These are phyloP conservation scores for Paraphoma chrysanthemicola DNA, from an alignment of 2,329 filamentous ascomycete species.

Conservation along the genomic window DNA sequence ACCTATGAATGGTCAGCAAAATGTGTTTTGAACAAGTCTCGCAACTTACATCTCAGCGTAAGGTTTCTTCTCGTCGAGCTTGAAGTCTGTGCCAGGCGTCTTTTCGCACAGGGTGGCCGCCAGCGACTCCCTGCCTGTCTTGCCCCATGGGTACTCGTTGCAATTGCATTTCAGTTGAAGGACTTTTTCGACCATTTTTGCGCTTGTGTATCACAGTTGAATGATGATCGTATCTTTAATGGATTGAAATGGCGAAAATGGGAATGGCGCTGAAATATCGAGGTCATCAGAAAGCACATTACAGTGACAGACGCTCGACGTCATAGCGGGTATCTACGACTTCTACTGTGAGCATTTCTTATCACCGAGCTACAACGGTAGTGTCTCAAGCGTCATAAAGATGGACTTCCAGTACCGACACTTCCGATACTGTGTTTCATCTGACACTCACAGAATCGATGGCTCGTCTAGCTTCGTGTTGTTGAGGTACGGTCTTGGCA, in stretches of 20 bases:
- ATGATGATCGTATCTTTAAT: neutral
- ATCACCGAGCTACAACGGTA: conserved; percentile 16
- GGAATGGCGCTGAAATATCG: conserved; percentile 1
- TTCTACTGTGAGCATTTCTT: conserved; percentile 1
- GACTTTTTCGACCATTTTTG: conserved; percentile 58
- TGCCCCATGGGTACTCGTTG: conserved; percentile 75
- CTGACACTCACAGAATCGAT: neutral
- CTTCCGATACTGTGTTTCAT: neutral
- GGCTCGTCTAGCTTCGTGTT: conserved; percentile 4
- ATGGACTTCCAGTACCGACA: neutral
- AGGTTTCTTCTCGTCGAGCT: conserved; percentile 67
- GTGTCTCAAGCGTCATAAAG: neutral
- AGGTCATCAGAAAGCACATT: conserved; percentile 8
- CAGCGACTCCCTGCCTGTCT: conserved; percentile 69
- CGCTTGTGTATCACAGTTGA: neutral
- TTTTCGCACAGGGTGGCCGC: conserved; percentile 70
- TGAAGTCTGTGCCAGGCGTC: conserved; percentile 68
- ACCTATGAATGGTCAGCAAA: conserved; percentile 46
- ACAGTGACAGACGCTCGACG: conserved; percentile 36
- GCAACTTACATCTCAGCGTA: conserved; percentile 65
- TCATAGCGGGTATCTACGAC: conserved; percentile 35
- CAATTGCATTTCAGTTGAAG: conserved; percentile 62
- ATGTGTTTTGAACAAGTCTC: neutral
- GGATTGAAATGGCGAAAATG: neutral
- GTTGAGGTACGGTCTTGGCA: conserved; percentile 3